Conservation (phyloP, 176 grass and related monocot genomes). For the Juncus effusus region DNA sequence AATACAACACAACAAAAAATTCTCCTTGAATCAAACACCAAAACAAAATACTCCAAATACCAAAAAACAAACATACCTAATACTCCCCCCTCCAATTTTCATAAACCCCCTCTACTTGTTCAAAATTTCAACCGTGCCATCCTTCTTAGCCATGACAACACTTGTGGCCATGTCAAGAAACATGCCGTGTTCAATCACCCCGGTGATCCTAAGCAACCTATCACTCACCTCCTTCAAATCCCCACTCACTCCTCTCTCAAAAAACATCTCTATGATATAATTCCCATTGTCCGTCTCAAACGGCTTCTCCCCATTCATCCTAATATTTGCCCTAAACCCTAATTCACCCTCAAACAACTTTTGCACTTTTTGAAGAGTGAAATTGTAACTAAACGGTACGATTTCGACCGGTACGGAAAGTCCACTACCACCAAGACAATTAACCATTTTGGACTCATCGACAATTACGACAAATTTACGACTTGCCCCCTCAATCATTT, state of each 20-base stretch:
- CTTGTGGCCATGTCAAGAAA: conserved; percentile 34
- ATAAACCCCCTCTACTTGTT: conserved; percentile 1
- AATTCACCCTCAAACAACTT: conserved; percentile 18
- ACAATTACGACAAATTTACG: conserved; percentile 58
- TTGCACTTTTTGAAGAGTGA: conserved; percentile 32
- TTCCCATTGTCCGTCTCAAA: conserved; percentile 38
- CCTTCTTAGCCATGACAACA: conserved; percentile 34
- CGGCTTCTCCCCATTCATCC: conserved; percentile 11
- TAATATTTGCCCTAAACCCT: conserved; percentile 25
- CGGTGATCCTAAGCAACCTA: conserved; percentile 25
- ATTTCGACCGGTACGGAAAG: conserved; percentile 60
- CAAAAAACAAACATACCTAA: neutral
- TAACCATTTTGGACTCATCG: conserved; percentile 69
- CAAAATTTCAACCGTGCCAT: conserved; percentile 20
- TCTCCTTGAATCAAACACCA: neutral
- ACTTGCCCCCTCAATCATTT: conserved; percentile 72
- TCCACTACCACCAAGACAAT: conserved; percentile 44
- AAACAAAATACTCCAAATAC: conserved; percentile 5
- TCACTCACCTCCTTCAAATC: conserved; percentile 34
- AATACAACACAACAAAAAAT: conserved; percentile 5
- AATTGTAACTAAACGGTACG: conserved; percentile 48
- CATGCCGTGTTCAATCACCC: conserved; percentile 41
- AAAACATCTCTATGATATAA: conserved; percentile 43
- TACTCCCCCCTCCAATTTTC: neutral
- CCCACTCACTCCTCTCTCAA: conserved; percentile 25